Evolutionary conservation across 768 basidiomycete genomes (phyloP).

Genomic region (Rhodotorula kratochvilovae): DNA sequence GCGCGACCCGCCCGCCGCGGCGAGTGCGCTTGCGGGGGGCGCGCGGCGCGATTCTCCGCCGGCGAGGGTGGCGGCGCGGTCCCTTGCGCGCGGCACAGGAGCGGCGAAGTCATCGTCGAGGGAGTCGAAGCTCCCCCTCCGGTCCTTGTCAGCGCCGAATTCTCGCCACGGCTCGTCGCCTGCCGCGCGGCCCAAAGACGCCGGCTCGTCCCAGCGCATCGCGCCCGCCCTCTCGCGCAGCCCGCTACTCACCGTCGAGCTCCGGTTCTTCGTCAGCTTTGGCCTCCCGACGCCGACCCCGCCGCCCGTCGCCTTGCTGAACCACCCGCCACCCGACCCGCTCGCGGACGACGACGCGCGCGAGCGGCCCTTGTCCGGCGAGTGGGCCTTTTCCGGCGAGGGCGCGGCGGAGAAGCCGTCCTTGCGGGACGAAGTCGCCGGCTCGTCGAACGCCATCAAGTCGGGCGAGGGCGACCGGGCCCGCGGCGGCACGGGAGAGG

Average conservation of each 20-base stretch:
- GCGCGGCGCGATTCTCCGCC: neutral
- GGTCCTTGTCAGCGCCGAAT: neutral
- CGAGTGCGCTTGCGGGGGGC: neutral
- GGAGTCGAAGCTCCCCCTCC: constrained; percentile 12
- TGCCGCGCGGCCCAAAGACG: neutral
- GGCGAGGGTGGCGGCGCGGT: neutral
- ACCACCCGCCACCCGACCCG: neutral
- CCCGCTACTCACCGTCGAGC: neutral
- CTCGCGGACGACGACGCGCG: neutral
- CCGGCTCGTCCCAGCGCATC: constrained; percentile 16
- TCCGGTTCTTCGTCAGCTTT: constrained; percentile 21
- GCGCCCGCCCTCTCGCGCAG: constrained; percentile 17
- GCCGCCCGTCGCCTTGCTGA: neutral
- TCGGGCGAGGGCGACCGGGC: neutral
- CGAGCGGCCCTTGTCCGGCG: neutral
- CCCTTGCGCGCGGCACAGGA: neutral
- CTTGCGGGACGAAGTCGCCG: neutral
- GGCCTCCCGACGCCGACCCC: neutral
- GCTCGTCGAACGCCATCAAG: neutral
- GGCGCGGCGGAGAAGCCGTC: neutral
- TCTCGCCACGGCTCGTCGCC: neutral
- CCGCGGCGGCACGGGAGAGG: neutral
- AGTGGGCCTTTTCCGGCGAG: neutral
- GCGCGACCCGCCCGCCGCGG: neutral
- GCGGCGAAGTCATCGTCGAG: constrained; percentile 4